Evolutionary conservation across 345 rosid species (phyloP).

Genomic region (Kandelia obovata): DNA sequence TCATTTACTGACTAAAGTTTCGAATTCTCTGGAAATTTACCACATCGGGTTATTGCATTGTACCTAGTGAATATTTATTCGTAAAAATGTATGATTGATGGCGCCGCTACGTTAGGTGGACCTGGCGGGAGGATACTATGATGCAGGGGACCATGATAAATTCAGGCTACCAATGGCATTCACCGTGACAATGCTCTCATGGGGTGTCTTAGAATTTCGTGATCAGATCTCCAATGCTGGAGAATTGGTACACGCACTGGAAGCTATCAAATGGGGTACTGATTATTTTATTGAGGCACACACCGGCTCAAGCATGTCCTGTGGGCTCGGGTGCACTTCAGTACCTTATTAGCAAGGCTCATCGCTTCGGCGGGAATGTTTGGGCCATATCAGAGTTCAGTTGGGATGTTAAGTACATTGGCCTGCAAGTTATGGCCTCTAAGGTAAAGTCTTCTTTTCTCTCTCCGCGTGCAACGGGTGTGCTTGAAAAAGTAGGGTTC

Average conservation of each 20-base stretch:
- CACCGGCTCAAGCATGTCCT: conserved; percentile 22
- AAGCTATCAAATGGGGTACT: conserved; percentile 33
- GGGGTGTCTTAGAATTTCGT: conserved; percentile 25
- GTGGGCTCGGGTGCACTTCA: conserved; percentile 23
- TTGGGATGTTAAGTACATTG: conserved; percentile 35
- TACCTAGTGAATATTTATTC: background rate
- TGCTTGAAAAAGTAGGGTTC: background rate
- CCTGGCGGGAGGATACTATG: conserved; percentile 31
- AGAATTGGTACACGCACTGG: conserved; percentile 22
- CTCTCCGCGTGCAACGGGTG: background rate
- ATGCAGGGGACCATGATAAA: conserved; percentile 33
- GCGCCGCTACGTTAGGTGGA: conserved; percentile 16
- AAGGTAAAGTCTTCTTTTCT: conserved; percentile 6
- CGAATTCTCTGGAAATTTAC: background rate
- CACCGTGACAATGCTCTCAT: conserved; percentile 30
- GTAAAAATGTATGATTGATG: background rate
- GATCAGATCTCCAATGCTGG: conserved; percentile 26
- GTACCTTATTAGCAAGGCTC: conserved; percentile 16
- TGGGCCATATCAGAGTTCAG: conserved; percentile 35
- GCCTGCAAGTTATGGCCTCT: conserved; percentile 29
- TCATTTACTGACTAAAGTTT: too few species aligned
- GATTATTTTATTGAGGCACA: conserved; percentile 34
- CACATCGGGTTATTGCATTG: background rate
- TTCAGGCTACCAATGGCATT: conserved; percentile 31
- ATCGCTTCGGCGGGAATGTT: conserved; percentile 19